phyloP scores from a whole-genome alignment of 2,329 filamentous ascomycete genomes.

The Diaporthe batatas region DNA sequence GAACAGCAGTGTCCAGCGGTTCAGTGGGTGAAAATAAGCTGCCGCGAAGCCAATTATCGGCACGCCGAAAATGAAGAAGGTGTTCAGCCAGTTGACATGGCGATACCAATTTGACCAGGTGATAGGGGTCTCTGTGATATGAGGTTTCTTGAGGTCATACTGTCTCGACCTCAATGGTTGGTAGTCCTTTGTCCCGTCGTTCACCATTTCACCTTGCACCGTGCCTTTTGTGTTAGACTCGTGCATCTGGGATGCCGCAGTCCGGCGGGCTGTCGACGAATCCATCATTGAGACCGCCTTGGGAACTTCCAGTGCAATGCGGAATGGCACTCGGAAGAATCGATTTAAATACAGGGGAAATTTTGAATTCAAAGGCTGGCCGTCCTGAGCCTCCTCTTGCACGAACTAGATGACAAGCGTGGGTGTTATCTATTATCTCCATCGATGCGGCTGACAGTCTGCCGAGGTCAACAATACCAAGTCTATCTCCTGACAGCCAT shows the following conservation, averaged over 20 bases:
- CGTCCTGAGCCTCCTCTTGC: no score
- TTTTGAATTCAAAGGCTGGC: neutral
- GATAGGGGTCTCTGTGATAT: slow-evolving; percentile 86
- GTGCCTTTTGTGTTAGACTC: neutral
- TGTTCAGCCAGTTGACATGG: slow-evolving; percentile 95
- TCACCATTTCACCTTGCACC: slow-evolving; percentile 35
- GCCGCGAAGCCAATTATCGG: slow-evolving; percentile 76
- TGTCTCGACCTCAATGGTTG: slow-evolving; percentile 60
- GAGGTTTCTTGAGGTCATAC: slow-evolving; percentile 76
- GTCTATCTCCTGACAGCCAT: slow-evolving; percentile 7
- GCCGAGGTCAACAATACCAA: slow-evolving; percentile 29
- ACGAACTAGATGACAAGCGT: neutral
- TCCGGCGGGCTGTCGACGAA: slow-evolving; percentile 8
- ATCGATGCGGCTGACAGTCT: neutral
- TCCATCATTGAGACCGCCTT: neutral
- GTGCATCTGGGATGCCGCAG: neutral
- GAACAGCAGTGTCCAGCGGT: slow-evolving; percentile 79
- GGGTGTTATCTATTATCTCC: neutral
- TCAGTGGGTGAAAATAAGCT: slow-evolving; percentile 82
- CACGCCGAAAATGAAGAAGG: slow-evolving; percentile 82
- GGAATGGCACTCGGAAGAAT: no score
- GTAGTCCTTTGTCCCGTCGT: slow-evolving; percentile 69
- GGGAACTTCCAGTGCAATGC: neutral
- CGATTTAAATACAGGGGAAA: no score
- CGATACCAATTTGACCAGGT: slow-evolving; percentile 89